These are phyloP conservation scores for Bonnemaisonia californica DNA, from an alignment of 31 red algal species.

Conservation along the genomic window DNA sequence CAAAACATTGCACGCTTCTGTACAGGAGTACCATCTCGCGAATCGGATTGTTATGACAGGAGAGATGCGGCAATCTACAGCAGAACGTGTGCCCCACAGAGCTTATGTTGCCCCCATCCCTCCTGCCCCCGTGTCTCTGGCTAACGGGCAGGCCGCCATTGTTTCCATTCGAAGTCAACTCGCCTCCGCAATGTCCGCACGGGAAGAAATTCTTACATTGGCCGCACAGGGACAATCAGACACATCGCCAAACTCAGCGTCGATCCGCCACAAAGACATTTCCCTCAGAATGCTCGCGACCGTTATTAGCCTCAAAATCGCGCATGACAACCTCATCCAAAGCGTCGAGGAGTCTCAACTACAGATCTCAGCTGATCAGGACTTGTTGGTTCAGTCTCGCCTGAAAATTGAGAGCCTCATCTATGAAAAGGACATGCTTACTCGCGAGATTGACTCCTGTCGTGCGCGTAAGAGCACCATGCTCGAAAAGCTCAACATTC, in stretches of 20 bases:
- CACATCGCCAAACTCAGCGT: too few species aligned
- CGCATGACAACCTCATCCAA: conserved; percentile 38
- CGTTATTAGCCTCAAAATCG: conserved; percentile 31
- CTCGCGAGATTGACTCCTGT: conserved; percentile 43
- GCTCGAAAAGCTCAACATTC: conserved; percentile 28
- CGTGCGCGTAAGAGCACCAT: background rate
- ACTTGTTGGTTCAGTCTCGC: conserved; percentile 24
- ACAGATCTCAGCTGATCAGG: conserved; percentile 26
- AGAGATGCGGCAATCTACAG: background rate
- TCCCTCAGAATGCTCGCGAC: conserved; percentile 17
- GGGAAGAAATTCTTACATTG: too few species aligned
- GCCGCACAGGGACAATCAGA: too few species aligned
- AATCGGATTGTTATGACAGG: too few species aligned
- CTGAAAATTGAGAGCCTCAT: conserved; percentile 25
- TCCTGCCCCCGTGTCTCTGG: too few species aligned
- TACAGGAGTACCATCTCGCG: too few species aligned
- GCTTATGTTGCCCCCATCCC: too few species aligned
- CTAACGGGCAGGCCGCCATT: too few species aligned
- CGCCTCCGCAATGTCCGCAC: too few species aligned
- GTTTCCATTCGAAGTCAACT: too few species aligned
- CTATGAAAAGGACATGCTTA: conserved; percentile 51
- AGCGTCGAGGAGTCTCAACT: conserved; percentile 25
- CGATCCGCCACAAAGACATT: background rate
- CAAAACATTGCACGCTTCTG: too few species aligned
- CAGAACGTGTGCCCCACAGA: too few species aligned